Percentiles rank a stretch among this genome's conserved stretches.
Conservation (phyloP, 1,284 basidiomycete species). For the Microbotryum silenes-acaulis region DNA sequence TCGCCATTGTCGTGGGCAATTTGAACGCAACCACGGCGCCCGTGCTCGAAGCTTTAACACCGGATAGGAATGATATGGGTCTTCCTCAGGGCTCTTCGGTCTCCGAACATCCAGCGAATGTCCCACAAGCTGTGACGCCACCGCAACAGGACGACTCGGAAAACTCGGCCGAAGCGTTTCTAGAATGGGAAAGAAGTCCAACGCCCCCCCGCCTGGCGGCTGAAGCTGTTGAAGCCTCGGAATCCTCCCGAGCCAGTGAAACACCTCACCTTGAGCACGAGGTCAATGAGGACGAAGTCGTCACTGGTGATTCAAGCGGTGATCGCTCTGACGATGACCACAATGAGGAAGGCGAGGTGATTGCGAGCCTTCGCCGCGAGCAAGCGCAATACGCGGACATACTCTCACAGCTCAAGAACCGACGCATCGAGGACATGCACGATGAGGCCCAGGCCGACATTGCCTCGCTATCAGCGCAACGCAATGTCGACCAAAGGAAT, state of each 20-base stretch:
- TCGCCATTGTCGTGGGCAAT: no score
- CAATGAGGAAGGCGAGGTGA: conserved; percentile 32
- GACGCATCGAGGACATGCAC: conserved; percentile 68
- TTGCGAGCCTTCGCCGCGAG: conserved; percentile 12
- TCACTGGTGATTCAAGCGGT: background rate
- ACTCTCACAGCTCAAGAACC: conserved; percentile 78
- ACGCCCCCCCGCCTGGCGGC: background rate
- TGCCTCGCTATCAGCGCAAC: conserved; percentile 65
- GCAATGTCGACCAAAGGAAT: conserved; percentile 80
- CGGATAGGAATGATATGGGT: no score
- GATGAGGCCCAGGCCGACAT: conserved; percentile 91
- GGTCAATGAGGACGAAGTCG: conserved; percentile 1
- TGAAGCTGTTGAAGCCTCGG: background rate
- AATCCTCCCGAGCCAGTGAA: conserved; percentile 3
- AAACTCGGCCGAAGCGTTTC: conserved; percentile 5
- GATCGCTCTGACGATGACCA: conserved; percentile 19
- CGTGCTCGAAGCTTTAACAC: no score
- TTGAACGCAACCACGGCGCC: no score
- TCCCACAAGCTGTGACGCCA: no score
- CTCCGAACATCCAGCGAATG: no score
- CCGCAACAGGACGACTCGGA: background rate
- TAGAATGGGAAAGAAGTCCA: conserved; percentile 23
- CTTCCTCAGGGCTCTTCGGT: no score
- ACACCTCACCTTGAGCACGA: conserved; percentile 32
- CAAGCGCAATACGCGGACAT: conserved; percentile 68